phyloP scores from a whole-genome alignment of 2,329 filamentous ascomycete genomes.

The Colletotrichum sp. region DNA sequence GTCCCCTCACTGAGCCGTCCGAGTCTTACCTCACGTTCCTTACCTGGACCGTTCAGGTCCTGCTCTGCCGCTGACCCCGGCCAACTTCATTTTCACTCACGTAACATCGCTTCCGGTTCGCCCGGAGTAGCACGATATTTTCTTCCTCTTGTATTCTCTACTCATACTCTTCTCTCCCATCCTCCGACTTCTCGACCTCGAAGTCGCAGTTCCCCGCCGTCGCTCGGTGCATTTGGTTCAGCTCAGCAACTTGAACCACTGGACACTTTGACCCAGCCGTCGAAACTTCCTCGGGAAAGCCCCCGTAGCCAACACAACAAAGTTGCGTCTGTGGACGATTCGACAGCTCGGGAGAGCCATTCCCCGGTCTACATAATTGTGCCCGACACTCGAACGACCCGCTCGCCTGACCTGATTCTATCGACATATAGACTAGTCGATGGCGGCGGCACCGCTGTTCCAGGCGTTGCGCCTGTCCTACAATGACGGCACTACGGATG shows the following conservation, averaged over 20 bases:
- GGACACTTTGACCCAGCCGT: neutral
- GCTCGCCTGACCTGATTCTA: neutral
- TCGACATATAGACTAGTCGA: neutral
- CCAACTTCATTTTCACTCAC: neutral
- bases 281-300: neutral
- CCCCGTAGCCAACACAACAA: neutral
- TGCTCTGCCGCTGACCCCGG: neutral
- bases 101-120: neutral
- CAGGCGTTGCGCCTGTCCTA: conserved; percentile 12
- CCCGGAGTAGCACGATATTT: neutral
- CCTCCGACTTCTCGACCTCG: neutral
- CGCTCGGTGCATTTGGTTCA: neutral
- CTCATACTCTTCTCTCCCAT: neutral
- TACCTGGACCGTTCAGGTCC: neutral
- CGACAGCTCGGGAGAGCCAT: neutral
- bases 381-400: neutral
- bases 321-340: neutral
- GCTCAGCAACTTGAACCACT: neutral
- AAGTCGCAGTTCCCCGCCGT: neutral
- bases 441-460: conserved; percentile 8
- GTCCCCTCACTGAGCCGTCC: neutral
- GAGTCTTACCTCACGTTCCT: neutral
- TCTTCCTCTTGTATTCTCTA: neutral
- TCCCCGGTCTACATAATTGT: neutral
- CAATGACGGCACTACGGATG: conserved; percentile 32